phyloP scores from a whole-genome alignment of 192 early-diverging fungal species.

The Pilobolus umbonatus region DNA sequence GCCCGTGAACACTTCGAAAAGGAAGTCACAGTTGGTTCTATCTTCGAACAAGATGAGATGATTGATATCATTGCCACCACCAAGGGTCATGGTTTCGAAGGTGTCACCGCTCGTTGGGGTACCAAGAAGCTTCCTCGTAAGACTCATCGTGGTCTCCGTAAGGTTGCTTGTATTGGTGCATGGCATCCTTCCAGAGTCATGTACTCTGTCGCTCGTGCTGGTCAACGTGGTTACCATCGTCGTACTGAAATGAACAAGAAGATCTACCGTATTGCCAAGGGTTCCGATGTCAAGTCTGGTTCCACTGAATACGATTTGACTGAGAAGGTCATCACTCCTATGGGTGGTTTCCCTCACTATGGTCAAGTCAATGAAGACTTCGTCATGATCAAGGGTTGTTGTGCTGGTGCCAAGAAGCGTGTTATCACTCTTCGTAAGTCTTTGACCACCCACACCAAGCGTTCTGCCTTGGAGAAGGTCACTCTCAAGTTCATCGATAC shows the following conservation, averaged over 20 bases:
- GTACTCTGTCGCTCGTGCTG: conserved; percentile 99
- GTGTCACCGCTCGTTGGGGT: conserved; percentile 99
- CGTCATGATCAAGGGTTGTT: conserved; percentile 97
- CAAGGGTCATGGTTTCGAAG: conserved; percentile 99
- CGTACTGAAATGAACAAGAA: conserved; percentile 99
- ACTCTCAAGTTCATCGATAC: conserved; percentile 99
- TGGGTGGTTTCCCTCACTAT: conserved; percentile 99
- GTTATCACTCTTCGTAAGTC: conserved; percentile 99
- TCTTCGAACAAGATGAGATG: conserved; percentile 99
- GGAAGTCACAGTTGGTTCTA: conserved; percentile 77
- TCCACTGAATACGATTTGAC: conserved; percentile 97
- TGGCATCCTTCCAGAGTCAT: conserved; percentile 97
- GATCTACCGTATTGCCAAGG: conserved; percentile 98
- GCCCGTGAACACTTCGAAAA: conserved; percentile 98
- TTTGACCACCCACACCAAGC: conserved; percentile 92
- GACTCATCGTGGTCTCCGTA: conserved; percentile 99
- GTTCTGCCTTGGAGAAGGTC: conserved; percentile 94
- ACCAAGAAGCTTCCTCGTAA: conserved; percentile 99
- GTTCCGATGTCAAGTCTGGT: conserved; percentile 74
- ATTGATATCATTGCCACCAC: conserved; percentile 98
- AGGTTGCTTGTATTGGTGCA: conserved; percentile 99
- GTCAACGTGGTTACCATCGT: conserved; percentile 99
- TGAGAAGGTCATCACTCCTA: conserved; percentile 92
- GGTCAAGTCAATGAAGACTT: conserved; percentile 98
- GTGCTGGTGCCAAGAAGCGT: conserved; percentile 94